phyloP scores from a whole-genome alignment of 1,284 basidiomycete species.

The Microbotryum intermedium region DNA sequence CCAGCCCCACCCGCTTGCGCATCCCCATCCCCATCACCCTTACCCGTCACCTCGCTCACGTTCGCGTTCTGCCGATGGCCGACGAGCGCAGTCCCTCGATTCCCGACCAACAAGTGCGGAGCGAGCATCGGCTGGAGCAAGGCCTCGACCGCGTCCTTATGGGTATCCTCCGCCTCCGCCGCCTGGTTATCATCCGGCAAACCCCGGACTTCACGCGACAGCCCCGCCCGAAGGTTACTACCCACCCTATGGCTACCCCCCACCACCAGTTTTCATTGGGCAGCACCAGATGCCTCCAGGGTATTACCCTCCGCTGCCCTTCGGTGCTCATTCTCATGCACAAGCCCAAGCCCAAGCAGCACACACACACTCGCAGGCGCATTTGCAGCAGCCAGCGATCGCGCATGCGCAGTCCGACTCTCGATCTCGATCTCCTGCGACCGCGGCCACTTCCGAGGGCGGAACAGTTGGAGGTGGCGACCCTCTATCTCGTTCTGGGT shows the following conservation, averaged over 20 bases:
- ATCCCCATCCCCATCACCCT: slow-evolving; percentile 5
- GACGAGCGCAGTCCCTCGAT: slow-evolving; percentile 22
- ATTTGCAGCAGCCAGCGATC: slow-evolving; percentile 2
- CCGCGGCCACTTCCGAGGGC: not conserved
- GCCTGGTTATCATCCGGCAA: slow-evolving; percentile 19
- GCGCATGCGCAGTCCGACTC: slow-evolving; percentile 25
- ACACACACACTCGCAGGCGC: slow-evolving; percentile 18
- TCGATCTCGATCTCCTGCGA: slow-evolving; percentile 12
- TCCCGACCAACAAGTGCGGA: slow-evolving; percentile 6
- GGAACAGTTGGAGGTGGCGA: not conserved
- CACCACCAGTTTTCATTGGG: slow-evolving; percentile 4
- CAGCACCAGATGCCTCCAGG: slow-evolving; percentile 16
- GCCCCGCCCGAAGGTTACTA: slow-evolving; percentile 19
- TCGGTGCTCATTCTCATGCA: not conserved
- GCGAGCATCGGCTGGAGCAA: slow-evolving; percentile 4
- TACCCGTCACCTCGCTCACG: slow-evolving; percentile 25
- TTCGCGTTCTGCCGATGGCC: slow-evolving; percentile 18
- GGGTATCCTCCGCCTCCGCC: slow-evolving; percentile 9
- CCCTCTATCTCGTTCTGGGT: no score
- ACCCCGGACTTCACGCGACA: slow-evolving; percentile 4
- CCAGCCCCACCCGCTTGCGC: slow-evolving; percentile 18
- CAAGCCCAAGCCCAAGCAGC: not conserved
- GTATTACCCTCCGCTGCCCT: slow-evolving; percentile 15
- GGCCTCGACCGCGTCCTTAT: not conserved
- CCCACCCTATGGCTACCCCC: slow-evolving; percentile 1